Conservation (phyloP, 108 stramenopile genomes). For the Fragilariopsis cylindrus region DNA sequence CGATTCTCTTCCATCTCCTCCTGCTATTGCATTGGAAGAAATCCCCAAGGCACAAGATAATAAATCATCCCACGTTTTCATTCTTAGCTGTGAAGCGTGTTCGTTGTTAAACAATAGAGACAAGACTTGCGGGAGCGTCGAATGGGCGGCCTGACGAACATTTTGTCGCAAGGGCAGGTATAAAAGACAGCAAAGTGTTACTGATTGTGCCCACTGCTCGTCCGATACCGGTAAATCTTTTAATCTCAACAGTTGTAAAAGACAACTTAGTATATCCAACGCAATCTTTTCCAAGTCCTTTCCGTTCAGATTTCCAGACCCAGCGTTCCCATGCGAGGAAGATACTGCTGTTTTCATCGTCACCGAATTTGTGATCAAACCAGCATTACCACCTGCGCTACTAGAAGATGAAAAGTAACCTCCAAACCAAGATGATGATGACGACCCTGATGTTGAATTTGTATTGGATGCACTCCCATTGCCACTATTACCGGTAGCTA, state of each 20-base stretch:
- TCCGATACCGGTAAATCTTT: conserved; percentile 35
- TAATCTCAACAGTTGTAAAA: conserved; percentile 46
- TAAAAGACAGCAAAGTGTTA: conserved; percentile 45
- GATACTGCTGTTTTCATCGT: conserved; percentile 27
- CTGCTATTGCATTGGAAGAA: not conserved
- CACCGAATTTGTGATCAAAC: conserved; percentile 12
- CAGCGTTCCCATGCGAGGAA: conserved; percentile 40
- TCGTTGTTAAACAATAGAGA: conserved; percentile 24
- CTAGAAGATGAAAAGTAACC: conserved; percentile 31
- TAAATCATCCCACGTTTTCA: conserved; percentile 53
- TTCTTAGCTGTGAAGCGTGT: conserved; percentile 11
- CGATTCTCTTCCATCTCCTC: not conserved
- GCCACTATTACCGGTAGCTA: not conserved
- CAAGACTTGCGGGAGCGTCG: conserved; percentile 45
- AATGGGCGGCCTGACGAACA: conserved; percentile 48
- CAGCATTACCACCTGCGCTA: not conserved
- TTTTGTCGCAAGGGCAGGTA: conserved; percentile 32
- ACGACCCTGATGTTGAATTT: conserved; percentile 17
- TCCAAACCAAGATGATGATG: conserved; percentile 34
- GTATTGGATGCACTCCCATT: not conserved
- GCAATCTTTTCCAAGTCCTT: conserved; percentile 52
- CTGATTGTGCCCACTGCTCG: conserved; percentile 48
- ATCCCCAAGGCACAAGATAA: conserved; percentile 26
- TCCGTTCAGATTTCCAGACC: conserved; percentile 37
- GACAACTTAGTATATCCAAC: conserved; percentile 48